Base-by-base conservation (phyloP, 2,329 filamentous ascomycete genomes). In the Trichoderma asperellum region DNA sequence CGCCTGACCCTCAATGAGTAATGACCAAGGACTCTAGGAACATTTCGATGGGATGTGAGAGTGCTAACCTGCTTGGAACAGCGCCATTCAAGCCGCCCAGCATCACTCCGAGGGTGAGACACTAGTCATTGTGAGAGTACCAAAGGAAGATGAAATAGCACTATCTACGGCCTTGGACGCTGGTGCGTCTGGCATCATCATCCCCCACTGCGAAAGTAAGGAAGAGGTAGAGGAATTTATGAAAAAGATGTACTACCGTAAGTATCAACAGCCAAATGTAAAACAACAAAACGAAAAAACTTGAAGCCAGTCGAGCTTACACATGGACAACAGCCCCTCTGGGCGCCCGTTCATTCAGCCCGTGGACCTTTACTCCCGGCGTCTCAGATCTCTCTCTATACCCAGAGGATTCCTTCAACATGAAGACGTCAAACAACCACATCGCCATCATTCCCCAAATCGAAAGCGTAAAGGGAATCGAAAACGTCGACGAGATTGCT, bases 31-130 rank as follows among this genome's bases (percentile, higher is more conserved):
- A 32, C 24, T 21, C 8, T 10, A 49, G 12, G 1, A 12, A 11
- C 4, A 5, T 21, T 12, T 49, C 8, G 10, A 40, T 12, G 2
- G n/a, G n/a, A 8, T 2, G 6, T 2, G 6, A n/a, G 4, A 14
- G n/a, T 7, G 56, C 56, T 68, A 34, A 68, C 65, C 5, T 10
- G 14, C 65, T 5, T 10, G 14, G 5, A 14, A 60, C 27, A 68
- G 65, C 21, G 55, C 37, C 14, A 68, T 68, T 5, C 65, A 68
- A 37, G 65, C 65, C 32, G 16, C 40, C 21, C 53, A 68, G 21
- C 65, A 68, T 32, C 65, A 68, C 29, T 68, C 65, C 2, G 65
- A 68, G 21, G 65, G 65, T 11, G 29, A 60, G 34, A 68, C 65
- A 8, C 35, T 68, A 34, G 65, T 35, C 18, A 52, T 68, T 35